Percentiles rank a stretch among this genome's conserved stretches.
phyloP scores from a whole-genome alignment of 2,329 filamentous ascomycete genomes.

The Sporothrix dimorphospora region DNA sequence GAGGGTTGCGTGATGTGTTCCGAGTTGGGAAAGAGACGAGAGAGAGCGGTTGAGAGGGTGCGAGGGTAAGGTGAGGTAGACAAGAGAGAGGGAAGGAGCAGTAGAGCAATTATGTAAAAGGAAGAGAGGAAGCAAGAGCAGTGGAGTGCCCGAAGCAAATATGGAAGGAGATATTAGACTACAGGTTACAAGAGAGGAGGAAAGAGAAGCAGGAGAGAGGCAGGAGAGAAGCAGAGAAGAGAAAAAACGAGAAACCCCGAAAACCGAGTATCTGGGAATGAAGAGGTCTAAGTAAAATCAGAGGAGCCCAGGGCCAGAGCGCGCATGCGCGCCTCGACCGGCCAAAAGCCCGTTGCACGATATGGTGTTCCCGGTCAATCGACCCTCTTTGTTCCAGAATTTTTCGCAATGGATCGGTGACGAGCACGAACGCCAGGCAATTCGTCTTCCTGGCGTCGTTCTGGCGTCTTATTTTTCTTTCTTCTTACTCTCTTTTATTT shows the following conservation, averaged over 20 bases:
- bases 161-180: constrained; percentile 10
- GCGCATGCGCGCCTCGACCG: constrained; percentile 10
- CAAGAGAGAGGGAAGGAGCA: constrained; percentile 12
- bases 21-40: constrained; percentile 25
- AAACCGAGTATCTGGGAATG: constrained; percentile 15
- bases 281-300: constrained; percentile 16
- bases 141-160: background rate
- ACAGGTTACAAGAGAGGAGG: background rate
- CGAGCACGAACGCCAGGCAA: constrained; percentile 15
- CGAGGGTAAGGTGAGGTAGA: constrained; percentile 16
- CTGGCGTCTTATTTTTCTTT: constrained; percentile 1
- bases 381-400: constrained; percentile 28
- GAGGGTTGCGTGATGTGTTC: constrained; percentile 22
- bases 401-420: constrained; percentile 18
- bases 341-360: constrained; percentile 9
- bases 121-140: constrained; percentile 6
- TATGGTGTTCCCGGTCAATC: constrained; percentile 12
- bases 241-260: background rate
- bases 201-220: background rate
- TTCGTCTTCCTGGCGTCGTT: constrained; percentile 8
- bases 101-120: background rate
- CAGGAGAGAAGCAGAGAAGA: background rate
- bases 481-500: background rate
- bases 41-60: background rate
- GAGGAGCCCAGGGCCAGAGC: constrained; percentile 16